Evolutionary conservation across 441 rosid species (phyloP).

Genomic region (Euphorbia neoarborescens): DNA sequence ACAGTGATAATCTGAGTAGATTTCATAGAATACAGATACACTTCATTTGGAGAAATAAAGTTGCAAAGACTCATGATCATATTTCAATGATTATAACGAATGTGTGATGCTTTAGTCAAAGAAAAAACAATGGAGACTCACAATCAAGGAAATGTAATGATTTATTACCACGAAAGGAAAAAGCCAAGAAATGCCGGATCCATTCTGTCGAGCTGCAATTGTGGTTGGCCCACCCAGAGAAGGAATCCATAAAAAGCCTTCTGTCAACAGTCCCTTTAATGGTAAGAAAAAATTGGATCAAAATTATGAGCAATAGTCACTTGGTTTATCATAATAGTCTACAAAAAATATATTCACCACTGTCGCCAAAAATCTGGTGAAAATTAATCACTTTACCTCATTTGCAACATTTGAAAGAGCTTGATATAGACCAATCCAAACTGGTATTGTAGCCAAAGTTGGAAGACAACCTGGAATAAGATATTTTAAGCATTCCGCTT

Average conservation of each 20-base stretch:
- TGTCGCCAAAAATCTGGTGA: constrained; percentile 7
- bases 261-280: constrained; percentile 69
- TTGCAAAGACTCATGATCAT: neutral
- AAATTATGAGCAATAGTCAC: constrained; percentile 18
- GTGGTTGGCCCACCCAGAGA: constrained; percentile 89
- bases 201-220: constrained; percentile 95
- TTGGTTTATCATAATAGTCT: constrained; percentile 6
- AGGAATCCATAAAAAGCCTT: constrained; percentile 98
- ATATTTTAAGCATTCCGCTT: constrained; percentile 18
- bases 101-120: neutral
- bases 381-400: constrained; percentile 45
- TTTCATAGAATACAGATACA: neutral
- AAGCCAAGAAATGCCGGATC: constrained; percentile 93
- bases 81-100: neutral
- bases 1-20: neutral
- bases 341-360: neutral
- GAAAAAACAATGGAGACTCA: constrained; percentile 4
- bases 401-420: constrained; percentile 97
- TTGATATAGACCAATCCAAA: constrained; percentile 95
- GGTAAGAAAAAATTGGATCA: constrained; percentile 18
- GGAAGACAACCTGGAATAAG: constrained; percentile 69
- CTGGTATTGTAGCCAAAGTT: constrained; percentile 88
- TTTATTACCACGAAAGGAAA: constrained; percentile 82
- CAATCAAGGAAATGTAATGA: constrained; percentile 5
- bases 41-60: neutral